phyloP scores from a whole-genome alignment of 768 basidiomycete genomes.

The Hortiboletus campestris region DNA sequence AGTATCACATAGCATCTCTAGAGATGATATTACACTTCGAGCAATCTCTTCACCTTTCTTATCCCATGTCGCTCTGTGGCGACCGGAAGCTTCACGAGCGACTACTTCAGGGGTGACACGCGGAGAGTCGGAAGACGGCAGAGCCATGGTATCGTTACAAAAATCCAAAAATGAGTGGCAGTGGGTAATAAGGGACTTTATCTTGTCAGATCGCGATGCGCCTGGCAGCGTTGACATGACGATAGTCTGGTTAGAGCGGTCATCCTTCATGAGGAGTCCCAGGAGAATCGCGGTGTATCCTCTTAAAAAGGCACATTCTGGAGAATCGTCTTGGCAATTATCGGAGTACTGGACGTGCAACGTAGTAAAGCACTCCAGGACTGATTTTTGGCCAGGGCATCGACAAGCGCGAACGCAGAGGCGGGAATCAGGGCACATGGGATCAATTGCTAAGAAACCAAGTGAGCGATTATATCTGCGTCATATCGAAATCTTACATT shows the following conservation, averaged over 20 bases:
- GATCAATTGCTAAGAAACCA: slow-evolving; percentile 46
- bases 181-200: slow-evolving; percentile 31
- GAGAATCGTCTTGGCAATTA: slow-evolving; percentile 13
- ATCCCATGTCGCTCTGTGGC: slow-evolving; percentile 18
- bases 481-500: slow-evolving; percentile 40
- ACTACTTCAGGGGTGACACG: slow-evolving; percentile 6
- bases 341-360: slow-evolving; percentile 46
- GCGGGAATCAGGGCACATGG: slow-evolving; percentile 47
- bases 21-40: slow-evolving; percentile 50
- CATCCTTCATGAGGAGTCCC: slow-evolving; percentile 44
- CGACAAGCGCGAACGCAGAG: slow-evolving; percentile 52
- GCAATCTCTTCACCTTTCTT: slow-evolving; percentile 43
- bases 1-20: slow-evolving; percentile 35
- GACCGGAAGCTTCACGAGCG: neutral
- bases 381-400: slow-evolving; percentile 45
- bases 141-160: slow-evolving; percentile 36
- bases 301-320: slow-evolving; percentile 54
- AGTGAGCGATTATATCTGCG: neutral
- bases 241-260: slow-evolving; percentile 30
- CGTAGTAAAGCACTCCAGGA: slow-evolving; percentile 49
- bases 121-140: slow-evolving; percentile 18
- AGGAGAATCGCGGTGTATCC: slow-evolving; percentile 78
- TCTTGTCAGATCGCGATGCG: slow-evolving; percentile 17
- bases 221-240: slow-evolving; percentile 39
- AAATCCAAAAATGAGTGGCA: slow-evolving; percentile 42